Evolutionary conservation across 345 rosid species (phyloP), one percentile per base, ranked within the genome.

Genomic region (Cardiospermum halicacabum): DNA sequence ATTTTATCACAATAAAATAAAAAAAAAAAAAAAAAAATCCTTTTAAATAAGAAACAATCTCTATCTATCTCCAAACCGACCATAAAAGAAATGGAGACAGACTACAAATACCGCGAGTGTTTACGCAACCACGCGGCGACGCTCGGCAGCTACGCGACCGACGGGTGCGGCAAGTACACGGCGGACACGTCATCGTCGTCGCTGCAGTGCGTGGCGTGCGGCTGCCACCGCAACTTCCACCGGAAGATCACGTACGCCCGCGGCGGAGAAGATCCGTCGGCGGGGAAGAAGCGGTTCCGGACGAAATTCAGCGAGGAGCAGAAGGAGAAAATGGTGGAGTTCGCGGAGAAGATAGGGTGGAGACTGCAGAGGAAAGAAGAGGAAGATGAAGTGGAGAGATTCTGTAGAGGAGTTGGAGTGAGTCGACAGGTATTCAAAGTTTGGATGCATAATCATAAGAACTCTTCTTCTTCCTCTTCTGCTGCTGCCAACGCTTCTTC

Each of bases 151-250:
- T 76, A 89, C 64, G 90, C 92, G 67, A 80, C 83, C 61, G 97
- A 88, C 66, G 96, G 97, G 43, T 89, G 97, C 75, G 90, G 87
- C 7, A 94, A 91, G 76, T 89, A 79, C 84, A 86, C 84, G 1
- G 65, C 45, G 0, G 78, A 69, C 45, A 66, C 66, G 9, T 1
- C 71, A 9, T 1, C 71, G 26, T 78, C 82, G 5, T 0, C 65
- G 65, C 86, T 86, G 66, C 84, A 83, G 15, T 92, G 98, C 51
- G 90, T 78, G 7, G 98, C 98, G 28, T 92, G 96, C 57, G 96
- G 96, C 42, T 91, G 97, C 78, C 97, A 91, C 90, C 90, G 97
- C 63, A 91, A 85, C 82, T 91, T 89, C 89, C 98, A 92, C 85
- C 87, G 94, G 55, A 83, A 72, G 63, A 72, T 78, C 34, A 70